These are phyloP conservation scores for Trypanosoma avium DNA, from an alignment of 208 protist species.

Conservation along the genomic window DNA sequence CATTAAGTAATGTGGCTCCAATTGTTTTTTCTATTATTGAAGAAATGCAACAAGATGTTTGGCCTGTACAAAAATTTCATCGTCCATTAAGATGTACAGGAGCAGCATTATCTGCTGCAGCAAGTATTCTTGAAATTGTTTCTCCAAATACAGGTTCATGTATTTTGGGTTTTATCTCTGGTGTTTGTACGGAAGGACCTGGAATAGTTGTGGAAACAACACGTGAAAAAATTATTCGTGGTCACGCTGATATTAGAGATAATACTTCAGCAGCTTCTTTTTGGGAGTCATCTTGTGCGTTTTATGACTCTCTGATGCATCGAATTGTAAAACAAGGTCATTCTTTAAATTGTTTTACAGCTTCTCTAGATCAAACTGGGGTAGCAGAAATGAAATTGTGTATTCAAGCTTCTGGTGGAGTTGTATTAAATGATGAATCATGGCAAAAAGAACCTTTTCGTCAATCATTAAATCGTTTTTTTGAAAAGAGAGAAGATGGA, in stretches of 20 bases:
- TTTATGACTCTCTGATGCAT: constrained; percentile 95
- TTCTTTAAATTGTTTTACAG: constrained; percentile 96
- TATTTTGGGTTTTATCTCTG: constrained; percentile 96
- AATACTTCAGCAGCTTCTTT: constrained; percentile 66
- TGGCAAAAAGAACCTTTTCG: constrained; percentile 96
- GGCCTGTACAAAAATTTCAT: constrained; percentile 91
- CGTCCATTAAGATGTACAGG: constrained; percentile 96
- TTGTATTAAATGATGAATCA: constrained; percentile 96
- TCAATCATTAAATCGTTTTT: constrained; percentile 91
- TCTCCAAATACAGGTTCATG: constrained; percentile 91
- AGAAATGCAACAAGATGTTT: constrained; percentile 94
- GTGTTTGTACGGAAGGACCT: constrained; percentile 94
- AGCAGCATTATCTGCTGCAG: constrained; percentile 95
- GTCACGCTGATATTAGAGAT: constrained; percentile 96
- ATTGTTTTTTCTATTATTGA: constrained; percentile 93
- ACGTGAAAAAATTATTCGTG: constrained; percentile 95
- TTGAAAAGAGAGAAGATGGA: constrained; percentile 81
- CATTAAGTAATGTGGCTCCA: constrained; percentile 58
- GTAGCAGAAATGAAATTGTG: constrained; percentile 96
- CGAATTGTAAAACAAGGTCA: constrained; percentile 94
- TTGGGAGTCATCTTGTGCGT: constrained; percentile 78
- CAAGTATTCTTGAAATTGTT: constrained; percentile 91
- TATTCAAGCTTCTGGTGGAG: constrained; percentile 92
- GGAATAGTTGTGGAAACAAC: constrained; percentile 92
- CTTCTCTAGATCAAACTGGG: constrained; percentile 97